Conservation (phyloP, 345 rosid genomes). For the Eutrema heterophyllum region DNA sequence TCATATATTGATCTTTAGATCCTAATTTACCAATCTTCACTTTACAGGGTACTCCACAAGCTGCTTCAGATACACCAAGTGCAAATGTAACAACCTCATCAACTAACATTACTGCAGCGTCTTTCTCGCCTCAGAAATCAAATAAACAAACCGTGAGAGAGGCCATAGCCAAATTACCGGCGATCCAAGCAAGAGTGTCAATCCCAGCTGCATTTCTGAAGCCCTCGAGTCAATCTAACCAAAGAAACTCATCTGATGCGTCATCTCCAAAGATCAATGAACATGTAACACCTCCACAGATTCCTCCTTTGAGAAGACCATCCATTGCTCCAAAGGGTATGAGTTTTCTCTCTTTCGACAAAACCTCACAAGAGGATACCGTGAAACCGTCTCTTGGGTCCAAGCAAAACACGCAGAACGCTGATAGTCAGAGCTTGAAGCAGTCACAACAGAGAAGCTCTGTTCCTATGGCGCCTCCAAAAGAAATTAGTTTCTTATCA, state of each 20-base stretch:
- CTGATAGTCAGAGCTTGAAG: constrained; percentile 13
- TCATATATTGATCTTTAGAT: background rate
- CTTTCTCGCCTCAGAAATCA: constrained; percentile 15
- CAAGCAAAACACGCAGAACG: constrained; percentile 12
- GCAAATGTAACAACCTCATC: constrained; percentile 14
- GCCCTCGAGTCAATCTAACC: constrained; percentile 13
- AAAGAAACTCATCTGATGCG: constrained; percentile 11
- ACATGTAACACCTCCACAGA: constrained; percentile 18
- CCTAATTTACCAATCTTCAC: background rate
- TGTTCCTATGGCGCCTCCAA: constrained; percentile 13
- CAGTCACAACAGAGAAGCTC: constrained; percentile 3
- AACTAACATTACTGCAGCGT: constrained; percentile 14
- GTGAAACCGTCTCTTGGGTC: background rate
- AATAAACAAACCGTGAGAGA: constrained; percentile 25
- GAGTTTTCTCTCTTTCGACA: constrained; percentile 55
- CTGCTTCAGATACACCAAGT: constrained; percentile 12
- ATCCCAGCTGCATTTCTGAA: constrained; percentile 18
- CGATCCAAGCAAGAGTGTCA: constrained; percentile 22
- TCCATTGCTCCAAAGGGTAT: constrained; percentile 34
- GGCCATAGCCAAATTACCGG: constrained; percentile 22
- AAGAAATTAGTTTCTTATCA: constrained; percentile 13
- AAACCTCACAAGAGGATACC: constrained; percentile 27
- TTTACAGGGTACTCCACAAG: constrained; percentile 23
- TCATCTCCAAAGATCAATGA: constrained; percentile 27
- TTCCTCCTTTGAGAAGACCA: constrained; percentile 17